These are phyloP conservation scores for Beauveria bassiana DNA, from an alignment of 2,329 filamentous ascomycete species.

Conservation along the genomic window DNA sequence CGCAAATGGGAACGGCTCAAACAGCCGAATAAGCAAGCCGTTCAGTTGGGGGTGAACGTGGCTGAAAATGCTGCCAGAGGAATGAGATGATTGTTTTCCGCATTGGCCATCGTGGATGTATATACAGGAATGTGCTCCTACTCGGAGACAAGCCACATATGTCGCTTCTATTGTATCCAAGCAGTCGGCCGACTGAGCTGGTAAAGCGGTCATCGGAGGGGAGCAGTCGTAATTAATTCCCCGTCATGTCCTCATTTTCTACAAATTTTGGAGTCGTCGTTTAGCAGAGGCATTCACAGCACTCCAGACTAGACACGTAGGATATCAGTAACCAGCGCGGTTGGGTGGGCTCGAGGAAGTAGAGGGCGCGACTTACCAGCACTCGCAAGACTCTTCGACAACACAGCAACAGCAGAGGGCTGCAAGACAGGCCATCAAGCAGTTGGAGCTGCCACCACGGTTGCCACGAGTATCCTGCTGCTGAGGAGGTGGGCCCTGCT, in stretches of 20 bases:
- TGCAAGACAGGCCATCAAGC: slow-evolving; percentile 39
- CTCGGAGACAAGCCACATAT: background rate
- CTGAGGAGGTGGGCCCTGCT: slow-evolving; percentile 29
- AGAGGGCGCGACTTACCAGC: slow-evolving; percentile 30
- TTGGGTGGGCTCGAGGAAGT: background rate
- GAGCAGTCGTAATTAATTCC: background rate
- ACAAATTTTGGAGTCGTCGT: background rate
- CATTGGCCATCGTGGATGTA: background rate
- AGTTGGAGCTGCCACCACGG: slow-evolving; percentile 32
- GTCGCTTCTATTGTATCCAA: background rate
- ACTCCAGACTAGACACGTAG: slow-evolving; percentile 25
- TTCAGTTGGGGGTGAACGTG: background rate
- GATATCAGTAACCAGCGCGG: slow-evolving; percentile 12
- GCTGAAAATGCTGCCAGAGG: background rate
- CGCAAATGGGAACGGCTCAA: background rate
- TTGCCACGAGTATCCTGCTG: slow-evolving; percentile 19
- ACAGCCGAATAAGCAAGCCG: background rate
- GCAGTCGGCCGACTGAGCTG: background rate
- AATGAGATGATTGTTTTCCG: background rate
- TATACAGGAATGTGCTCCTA: background rate
- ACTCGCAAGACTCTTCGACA: slow-evolving; percentile 42
- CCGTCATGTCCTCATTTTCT: background rate
- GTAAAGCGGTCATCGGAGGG: background rate
- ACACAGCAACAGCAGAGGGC: slow-evolving; percentile 44
- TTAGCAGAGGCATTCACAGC: slow-evolving; percentile 34